Evolutionary conservation across 2,329 filamentous ascomycete species (phyloP).

Genomic region (Ophiostoma piceae): DNA sequence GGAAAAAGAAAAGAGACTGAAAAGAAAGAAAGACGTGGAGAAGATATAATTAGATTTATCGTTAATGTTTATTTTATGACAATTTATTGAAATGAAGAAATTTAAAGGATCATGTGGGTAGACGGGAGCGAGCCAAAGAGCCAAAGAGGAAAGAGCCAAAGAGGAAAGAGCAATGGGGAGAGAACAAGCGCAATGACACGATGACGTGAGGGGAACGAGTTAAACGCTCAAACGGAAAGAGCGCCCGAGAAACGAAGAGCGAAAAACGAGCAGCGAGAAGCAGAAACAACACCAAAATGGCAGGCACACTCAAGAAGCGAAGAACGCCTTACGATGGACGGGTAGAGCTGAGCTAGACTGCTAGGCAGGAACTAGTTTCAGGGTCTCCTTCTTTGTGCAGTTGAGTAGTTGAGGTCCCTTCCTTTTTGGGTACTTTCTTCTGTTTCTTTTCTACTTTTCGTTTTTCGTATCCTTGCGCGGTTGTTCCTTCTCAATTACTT

Average conservation of each 20-base stretch:
- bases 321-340: not conserved
- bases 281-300: too few relatives aligned
- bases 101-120: slow-evolving; percentile 14
- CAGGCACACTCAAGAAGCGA: not conserved
- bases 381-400: too few relatives aligned
- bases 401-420: too few relatives aligned
- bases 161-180: too few relatives aligned
- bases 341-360: not conserved
- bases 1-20: not conserved
- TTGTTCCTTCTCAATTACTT: too few relatives aligned
- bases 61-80: not conserved
- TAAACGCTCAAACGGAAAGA: not conserved
- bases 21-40: not conserved
- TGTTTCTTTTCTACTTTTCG: too few relatives aligned
- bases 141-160: too few relatives aligned
- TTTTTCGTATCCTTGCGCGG: too few relatives aligned
- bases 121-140: not conserved
- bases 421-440: too few relatives aligned
- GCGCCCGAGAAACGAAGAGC: not conserved
- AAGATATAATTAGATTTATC: not conserved
- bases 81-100: not conserved
- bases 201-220: not conserved
- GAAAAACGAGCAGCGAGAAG: not conserved
- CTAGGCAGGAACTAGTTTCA: not conserved
- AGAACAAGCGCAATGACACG: not conserved